phyloP scores from a whole-genome alignment of 2,329 filamentous ascomycete species.

The Rugonectria rugulosa region DNA sequence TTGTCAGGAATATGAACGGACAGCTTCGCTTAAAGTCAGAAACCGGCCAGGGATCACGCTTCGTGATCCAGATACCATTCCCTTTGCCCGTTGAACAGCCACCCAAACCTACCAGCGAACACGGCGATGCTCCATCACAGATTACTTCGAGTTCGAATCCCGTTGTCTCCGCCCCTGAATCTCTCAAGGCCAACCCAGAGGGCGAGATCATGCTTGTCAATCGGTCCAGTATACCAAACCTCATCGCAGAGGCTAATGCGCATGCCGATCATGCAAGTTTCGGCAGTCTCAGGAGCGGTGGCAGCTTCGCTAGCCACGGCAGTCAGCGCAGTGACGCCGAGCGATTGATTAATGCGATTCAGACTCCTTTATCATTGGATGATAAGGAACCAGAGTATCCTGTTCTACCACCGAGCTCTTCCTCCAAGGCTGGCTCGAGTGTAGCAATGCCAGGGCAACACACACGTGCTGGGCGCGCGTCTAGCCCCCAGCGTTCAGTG shows the following conservation, averaged over 20 bases:
- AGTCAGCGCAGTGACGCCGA: constrained; percentile 71
- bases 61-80: constrained; percentile 82
- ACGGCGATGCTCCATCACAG: neutral
- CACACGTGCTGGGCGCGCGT: constrained; percentile 16
- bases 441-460: constrained; percentile 13
- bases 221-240: constrained; percentile 42
- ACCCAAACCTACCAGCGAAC: constrained; percentile 25
- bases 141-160: constrained; percentile 19
- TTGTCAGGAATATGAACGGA: constrained; percentile 89
- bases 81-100: constrained; percentile 59
- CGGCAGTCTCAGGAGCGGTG: constrained; percentile 44
- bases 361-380: constrained; percentile 61
- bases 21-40: constrained; percentile 86
- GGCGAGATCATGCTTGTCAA: constrained; percentile 71
- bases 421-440: constrained; percentile 25
- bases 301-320: constrained; percentile 50
- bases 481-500: constrained; percentile 19
- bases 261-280: constrained; percentile 28
- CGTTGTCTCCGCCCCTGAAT: constrained; percentile 31
- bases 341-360: constrained; percentile 75
- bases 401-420: constrained; percentile 22
- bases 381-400: constrained; percentile 46
- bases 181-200: constrained; percentile 43
- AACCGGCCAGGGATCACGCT: constrained; percentile 80
- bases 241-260: constrained; percentile 17